A percentile compares a stretch with the other conserved stretches of the same genome.
Conservation (phyloP, 139 green algal genomes). For the Chlamydomonas schloesseri region DNA sequence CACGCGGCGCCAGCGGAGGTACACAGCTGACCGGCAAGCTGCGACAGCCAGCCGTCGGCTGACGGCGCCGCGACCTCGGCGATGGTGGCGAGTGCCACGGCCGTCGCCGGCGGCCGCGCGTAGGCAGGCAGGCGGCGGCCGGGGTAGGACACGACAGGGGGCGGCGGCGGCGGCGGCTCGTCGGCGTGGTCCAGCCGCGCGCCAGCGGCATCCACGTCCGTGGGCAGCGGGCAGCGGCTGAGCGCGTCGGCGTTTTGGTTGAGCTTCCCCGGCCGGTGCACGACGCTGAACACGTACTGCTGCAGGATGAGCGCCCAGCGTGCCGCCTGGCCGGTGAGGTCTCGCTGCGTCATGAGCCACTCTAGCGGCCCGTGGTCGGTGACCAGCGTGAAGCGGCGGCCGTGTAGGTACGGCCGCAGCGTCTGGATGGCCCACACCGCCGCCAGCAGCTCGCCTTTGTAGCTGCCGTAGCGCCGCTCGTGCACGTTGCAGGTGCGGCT, state of each 20-base stretch:
- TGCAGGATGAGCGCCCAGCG: slow-evolving; percentile 52
- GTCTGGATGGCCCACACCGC: slow-evolving; percentile 41
- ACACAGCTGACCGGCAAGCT: not conserved
- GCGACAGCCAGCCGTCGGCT: not conserved
- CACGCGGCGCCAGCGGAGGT: not conserved
- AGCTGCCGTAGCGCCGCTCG: slow-evolving; percentile 31
- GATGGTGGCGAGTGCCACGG: not conserved
- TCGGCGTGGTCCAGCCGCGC: not conserved
- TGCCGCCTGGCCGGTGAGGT: slow-evolving; percentile 40
- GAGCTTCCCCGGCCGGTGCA: slow-evolving; percentile 18
- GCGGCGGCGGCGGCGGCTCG: not conserved
- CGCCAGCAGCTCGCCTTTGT: slow-evolving; percentile 56
- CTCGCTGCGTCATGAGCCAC: slow-evolving; percentile 42
- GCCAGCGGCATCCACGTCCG: not conserved
- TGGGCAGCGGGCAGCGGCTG: not conserved
- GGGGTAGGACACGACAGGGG: not conserved
- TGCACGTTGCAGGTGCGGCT: slow-evolving; percentile 40
- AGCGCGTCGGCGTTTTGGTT: slow-evolving; percentile 44
- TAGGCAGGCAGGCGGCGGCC: not conserved
- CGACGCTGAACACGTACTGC: slow-evolving; percentile 29
- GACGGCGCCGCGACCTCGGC: not conserved
- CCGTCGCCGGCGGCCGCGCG: not conserved
- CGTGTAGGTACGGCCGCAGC: slow-evolving; percentile 50
- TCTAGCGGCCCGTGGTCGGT: slow-evolving; percentile 52
- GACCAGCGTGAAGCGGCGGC: slow-evolving; percentile 37